Base-by-base conservation (phyloP, 345 rosid species). In the Erysimum cheiranthoides region DNA sequence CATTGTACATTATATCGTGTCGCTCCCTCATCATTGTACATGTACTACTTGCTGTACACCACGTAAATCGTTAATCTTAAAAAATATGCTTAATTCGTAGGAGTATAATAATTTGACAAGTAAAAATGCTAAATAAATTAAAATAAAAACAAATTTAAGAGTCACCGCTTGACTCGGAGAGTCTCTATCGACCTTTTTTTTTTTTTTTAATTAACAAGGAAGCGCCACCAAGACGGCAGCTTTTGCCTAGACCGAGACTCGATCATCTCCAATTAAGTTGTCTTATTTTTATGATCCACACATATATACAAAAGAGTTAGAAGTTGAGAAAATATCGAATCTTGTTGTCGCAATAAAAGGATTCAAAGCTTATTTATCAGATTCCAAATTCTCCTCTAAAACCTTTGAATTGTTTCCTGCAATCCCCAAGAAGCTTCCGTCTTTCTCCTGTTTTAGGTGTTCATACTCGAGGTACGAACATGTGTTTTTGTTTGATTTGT, bases 191-290 rank as follows among this genome's bases (percentile, higher is more conserved):
- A 17, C 58, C 17, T 34, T 11, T n/a, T n/a, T n/a, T n/a, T n/a
- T n/a, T 65, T 17, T 35, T 68, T 54, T 54, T 25, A 39, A 10
- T 13, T 8, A 28, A 28, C 36, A n/a, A 35, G 30, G 54, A 21
- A 28, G 49, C 32, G 12, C 5, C 46, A 66, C 40, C 47, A 31
- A 47, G 53, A 39, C 25, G 49, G 36, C 45, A 65, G 30, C 68
- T 59, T 59, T 32, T 51, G 17, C 42, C 28, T 66, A 21, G 46
- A 59, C 56, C 74, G 57, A 46, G 65, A 58, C 74, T 34, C 66
- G 45, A 11, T 58, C 62, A 58, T 34, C 74, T 70, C 57, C 66
- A 58, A 70, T 6, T n/a, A n/a, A n/a, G n/a, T 34, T 70, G 66
- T 57, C 66, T 58, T 38, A 68, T 0, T 14, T 38, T 27, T 27